phyloP scores from a whole-genome alignment of 1,284 basidiomycete genomes.

The Pulveroboletus sp. region DNA sequence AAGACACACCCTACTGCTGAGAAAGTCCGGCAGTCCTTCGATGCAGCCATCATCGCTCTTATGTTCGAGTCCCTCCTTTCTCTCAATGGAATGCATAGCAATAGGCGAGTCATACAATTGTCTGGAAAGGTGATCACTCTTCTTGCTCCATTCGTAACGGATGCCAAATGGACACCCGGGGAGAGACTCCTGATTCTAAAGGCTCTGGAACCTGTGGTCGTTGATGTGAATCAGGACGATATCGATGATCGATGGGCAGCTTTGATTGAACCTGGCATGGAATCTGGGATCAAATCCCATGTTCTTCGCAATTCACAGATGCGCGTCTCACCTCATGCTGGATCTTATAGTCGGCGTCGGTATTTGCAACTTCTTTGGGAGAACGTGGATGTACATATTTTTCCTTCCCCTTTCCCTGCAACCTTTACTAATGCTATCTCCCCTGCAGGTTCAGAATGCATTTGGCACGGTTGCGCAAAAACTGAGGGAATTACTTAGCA shows the following conservation, averaged over 20 bases:
- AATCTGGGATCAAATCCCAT: slow-evolving; percentile 64
- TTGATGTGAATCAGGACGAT: slow-evolving; percentile 24
- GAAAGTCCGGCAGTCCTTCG: slow-evolving; percentile 60
- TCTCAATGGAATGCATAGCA: slow-evolving; percentile 57
- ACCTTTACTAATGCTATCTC: background rate
- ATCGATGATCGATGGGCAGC: slow-evolving; percentile 45
- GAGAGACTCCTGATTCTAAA: slow-evolving; percentile 62
- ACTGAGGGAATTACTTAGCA: slow-evolving; percentile 39
- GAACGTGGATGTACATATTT: slow-evolving; percentile 51
- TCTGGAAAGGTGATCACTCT: slow-evolving; percentile 54
- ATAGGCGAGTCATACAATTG: slow-evolving; percentile 55
- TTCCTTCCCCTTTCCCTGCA: background rate
- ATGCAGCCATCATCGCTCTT: slow-evolving; percentile 62
- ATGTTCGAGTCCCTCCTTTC: slow-evolving; percentile 66
- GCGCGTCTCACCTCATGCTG: slow-evolving; percentile 6
- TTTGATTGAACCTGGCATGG: slow-evolving; percentile 56
- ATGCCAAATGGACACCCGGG: slow-evolving; percentile 50
- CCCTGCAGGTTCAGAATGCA: slow-evolving; percentile 51
- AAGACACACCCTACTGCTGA: slow-evolving; percentile 50
- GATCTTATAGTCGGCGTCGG: slow-evolving; percentile 20
- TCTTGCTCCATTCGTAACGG: slow-evolving; percentile 41
- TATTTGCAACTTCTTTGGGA: slow-evolving; percentile 59
- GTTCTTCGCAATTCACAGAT: slow-evolving; percentile 40
- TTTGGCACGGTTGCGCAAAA: slow-evolving; percentile 39
- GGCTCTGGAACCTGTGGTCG: slow-evolving; percentile 62